Conservation (phyloP, 768 basidiomycete genomes). For the Xerocomellus dryophilus region DNA sequence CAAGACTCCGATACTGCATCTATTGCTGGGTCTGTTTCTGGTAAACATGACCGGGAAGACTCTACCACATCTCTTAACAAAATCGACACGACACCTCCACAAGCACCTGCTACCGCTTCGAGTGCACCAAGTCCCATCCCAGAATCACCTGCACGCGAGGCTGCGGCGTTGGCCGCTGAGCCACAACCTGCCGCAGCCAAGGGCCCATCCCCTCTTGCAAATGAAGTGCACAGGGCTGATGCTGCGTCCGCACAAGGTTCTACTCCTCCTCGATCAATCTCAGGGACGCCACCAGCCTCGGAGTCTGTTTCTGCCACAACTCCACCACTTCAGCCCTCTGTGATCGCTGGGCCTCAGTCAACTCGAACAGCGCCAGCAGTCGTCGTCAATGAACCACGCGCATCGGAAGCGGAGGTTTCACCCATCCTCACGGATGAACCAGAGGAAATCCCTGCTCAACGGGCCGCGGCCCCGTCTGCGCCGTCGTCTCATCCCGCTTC, state of each 20-base stretch:
- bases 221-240: conserved; percentile 21
- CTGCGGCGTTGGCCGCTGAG: conserved; percentile 39
- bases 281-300: conserved; percentile 20
- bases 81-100: conserved; percentile 35
- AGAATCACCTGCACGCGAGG: conserved; percentile 65
- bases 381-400: conserved; percentile 13
- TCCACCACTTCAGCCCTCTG: conserved; percentile 13
- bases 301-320: conserved; percentile 15
- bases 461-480: conserved; percentile 5
- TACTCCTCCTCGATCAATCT: conserved; percentile 19
- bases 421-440: conserved; percentile 50
- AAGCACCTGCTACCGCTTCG: conserved; percentile 16
- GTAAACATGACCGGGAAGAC: conserved; percentile 30
- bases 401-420: conserved; percentile 39
- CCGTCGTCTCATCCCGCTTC: conserved; percentile 16
- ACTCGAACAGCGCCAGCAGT: neutral
- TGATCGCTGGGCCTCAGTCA: neutral
- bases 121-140: conserved; percentile 60
- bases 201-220: conserved; percentile 45
- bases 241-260: conserved; percentile 14
- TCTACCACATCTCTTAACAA: conserved; percentile 31
- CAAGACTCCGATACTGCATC: conserved; percentile 29
- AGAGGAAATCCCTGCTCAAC: conserved; percentile 32
- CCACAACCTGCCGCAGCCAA: conserved; percentile 22
- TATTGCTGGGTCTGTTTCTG: conserved; percentile 25